A percentile compares a stretch with the other conserved stretches of the same genome.
Evolutionary conservation across 2,329 filamentous ascomycete genomes (phyloP).

Genomic region (Triangularia setosa): DNA sequence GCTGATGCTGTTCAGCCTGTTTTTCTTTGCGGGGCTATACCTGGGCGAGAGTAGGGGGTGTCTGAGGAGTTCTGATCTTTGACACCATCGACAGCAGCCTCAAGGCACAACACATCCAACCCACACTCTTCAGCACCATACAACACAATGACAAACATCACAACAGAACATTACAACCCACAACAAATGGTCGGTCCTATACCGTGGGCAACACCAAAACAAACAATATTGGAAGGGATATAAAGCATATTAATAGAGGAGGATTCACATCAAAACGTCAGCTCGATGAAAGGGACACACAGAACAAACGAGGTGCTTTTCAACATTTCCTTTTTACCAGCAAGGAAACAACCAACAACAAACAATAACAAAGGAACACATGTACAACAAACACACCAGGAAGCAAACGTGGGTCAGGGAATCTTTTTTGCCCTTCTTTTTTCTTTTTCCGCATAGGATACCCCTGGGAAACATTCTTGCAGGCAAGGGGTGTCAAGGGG

Average conservation of each 20-base stretch:
- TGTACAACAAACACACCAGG: too few species aligned
- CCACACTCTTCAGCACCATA: background rate
- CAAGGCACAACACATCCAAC: background rate
- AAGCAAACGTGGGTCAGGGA: too few species aligned
- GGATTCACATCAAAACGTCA: background rate
- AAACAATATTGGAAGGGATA: background rate
- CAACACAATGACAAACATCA: background rate
- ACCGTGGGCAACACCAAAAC: background rate
- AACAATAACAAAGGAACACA: too few species aligned
- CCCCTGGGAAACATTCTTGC: too few species aligned
- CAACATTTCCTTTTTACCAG: too few species aligned
- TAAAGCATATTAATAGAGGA: background rate
- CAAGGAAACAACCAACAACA: too few species aligned
- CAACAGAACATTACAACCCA: too few species aligned
- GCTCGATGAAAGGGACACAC: background rate
- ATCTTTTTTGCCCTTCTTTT: too few species aligned
- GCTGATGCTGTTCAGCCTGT: constrained; percentile 9
- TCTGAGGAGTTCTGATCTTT: background rate
- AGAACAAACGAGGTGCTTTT: background rate
- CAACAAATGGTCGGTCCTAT: background rate
- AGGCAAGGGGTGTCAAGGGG: too few species aligned
- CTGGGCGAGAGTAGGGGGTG: constrained; percentile 14
- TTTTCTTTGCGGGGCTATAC: constrained; percentile 22
- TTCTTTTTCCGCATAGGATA: too few species aligned
- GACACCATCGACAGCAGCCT: background rate